phyloP scores from a whole-genome alignment of 805 yeast genomes.

The Barnettozyma botsteinii region DNA sequence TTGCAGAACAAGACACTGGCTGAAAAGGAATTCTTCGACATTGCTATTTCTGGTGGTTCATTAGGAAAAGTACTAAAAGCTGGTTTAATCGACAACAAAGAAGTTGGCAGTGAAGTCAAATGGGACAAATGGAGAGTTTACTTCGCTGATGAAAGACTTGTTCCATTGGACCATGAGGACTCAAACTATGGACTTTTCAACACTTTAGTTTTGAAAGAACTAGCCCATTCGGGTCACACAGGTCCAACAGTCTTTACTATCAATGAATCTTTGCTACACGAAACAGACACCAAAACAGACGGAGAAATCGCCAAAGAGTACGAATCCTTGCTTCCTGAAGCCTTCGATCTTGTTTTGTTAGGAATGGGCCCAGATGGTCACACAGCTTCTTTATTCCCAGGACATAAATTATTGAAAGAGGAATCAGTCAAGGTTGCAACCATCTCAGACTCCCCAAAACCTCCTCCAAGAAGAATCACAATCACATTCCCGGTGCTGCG shows the following conservation, averaged over 20 bases:
- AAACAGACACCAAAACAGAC: slow-evolving; percentile 44
- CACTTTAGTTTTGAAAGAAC: slow-evolving; percentile 36
- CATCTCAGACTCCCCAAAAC: slow-evolving; percentile 84
- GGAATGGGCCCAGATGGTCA: slow-evolving; percentile 98
- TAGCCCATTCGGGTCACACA: slow-evolving; percentile 29
- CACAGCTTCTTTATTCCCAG: slow-evolving; percentile 90
- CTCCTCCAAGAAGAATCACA: slow-evolving; percentile 89
- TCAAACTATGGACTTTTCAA: slow-evolving; percentile 83
- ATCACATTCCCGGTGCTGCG: slow-evolving; percentile 74
- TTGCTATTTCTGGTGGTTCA: slow-evolving; percentile 92
- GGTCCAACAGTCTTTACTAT: slow-evolving; percentile 63
- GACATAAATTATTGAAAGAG: slow-evolving; percentile 62
- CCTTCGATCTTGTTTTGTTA: slow-evolving; percentile 60
- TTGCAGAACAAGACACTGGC: slow-evolving; percentile 57
- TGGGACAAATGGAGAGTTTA: slow-evolving; percentile 78
- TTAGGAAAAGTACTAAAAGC: slow-evolving; percentile 61
- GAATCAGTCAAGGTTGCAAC: slow-evolving; percentile 47
- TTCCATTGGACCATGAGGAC: slow-evolving; percentile 74
- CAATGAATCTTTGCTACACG: slow-evolving; percentile 53
- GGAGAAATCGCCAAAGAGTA: slow-evolving; percentile 57
- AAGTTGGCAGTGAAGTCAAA: slow-evolving; percentile 38
- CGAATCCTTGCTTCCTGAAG: slow-evolving; percentile 47
- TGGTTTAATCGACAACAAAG: slow-evolving; percentile 58
- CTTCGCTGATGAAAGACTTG: slow-evolving; percentile 89
- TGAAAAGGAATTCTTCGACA: slow-evolving; percentile 43